Evolutionary conservation across 257 asterid species (phyloP).

Genomic region (Nicotiana noctiflora): DNA sequence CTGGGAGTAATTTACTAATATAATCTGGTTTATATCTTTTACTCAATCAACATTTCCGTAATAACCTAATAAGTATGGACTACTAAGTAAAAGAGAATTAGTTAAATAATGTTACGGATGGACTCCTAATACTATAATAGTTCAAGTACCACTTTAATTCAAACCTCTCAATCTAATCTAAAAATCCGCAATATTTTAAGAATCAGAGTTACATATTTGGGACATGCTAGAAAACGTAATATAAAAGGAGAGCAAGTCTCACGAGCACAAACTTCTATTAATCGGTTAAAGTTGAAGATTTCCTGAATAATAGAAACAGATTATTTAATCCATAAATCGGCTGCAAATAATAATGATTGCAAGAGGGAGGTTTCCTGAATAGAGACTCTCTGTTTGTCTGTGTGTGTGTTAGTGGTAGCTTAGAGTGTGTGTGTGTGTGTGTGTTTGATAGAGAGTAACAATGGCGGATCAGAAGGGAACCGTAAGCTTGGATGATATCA

Average conservation of each 20-base stretch:
- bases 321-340: too few species aligned
- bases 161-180: not conserved
- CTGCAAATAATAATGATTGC: too few species aligned
- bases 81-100: too few species aligned
- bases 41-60: not conserved
- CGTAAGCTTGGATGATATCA: slow-evolving; percentile 58
- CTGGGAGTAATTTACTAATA: not conserved
- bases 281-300: too few species aligned
- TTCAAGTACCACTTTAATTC: not conserved
- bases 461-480: slow-evolving; percentile 1
- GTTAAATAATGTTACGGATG: not conserved
- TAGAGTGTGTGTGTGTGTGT: not conserved
- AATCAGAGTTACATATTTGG: not conserved
- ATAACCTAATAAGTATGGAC: not conserved
- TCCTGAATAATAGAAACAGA: too few species aligned
- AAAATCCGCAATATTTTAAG: not conserved
- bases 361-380: not conserved
- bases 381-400: not conserved
- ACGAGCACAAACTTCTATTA: not conserved
- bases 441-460: not conserved
- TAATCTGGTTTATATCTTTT: not conserved
- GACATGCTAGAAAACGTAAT: not conserved
- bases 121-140: not conserved
- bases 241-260: not conserved
- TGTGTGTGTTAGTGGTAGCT: not conserved